phyloP scores from a whole-genome alignment of 129 eudicot genomes.

The Arctium lappa region DNA sequence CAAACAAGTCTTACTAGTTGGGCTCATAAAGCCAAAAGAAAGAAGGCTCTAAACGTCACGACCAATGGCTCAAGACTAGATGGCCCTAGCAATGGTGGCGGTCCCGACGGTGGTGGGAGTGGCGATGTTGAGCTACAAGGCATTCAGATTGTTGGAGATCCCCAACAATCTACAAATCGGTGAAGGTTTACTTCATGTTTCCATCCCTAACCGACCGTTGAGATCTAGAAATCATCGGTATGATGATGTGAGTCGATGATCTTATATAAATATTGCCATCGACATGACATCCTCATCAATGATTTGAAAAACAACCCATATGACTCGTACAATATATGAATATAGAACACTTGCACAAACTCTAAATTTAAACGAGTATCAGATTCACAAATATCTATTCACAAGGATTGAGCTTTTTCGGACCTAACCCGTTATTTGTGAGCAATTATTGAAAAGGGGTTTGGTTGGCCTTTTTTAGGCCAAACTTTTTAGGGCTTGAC shows the following conservation, averaged over 20 bases:
- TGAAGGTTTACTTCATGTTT: conserved; percentile 18
- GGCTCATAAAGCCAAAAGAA: conserved; percentile 74
- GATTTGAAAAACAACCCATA: background rate
- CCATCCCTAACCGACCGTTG: background rate
- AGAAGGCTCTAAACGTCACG: conserved; percentile 36
- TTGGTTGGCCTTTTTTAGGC: too few species aligned
- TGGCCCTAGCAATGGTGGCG: conserved; percentile 1
- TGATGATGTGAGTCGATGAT: background rate
- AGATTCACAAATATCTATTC: too few species aligned
- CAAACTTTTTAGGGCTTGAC: too few species aligned
- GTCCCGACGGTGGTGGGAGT: background rate
- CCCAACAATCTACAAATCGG: background rate
- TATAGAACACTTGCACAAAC: background rate
- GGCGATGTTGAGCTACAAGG: conserved; percentile 25
- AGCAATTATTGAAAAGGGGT: too few species aligned
- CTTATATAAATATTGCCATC: background rate
- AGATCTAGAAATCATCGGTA: conserved; percentile 10
- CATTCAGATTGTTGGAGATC: conserved; percentile 25
- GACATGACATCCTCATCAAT: background rate
- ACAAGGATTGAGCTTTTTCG: too few species aligned
- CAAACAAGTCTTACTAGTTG: conserved; percentile 81
- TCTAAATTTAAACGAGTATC: background rate
- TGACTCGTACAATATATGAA: background rate
- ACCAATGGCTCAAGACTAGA: conserved; percentile 27
- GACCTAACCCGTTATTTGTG: too few species aligned